Evolutionary conservation across 176 grass and related monocot species (phyloP).

Genomic region (Tillandsia fasciculata): DNA sequence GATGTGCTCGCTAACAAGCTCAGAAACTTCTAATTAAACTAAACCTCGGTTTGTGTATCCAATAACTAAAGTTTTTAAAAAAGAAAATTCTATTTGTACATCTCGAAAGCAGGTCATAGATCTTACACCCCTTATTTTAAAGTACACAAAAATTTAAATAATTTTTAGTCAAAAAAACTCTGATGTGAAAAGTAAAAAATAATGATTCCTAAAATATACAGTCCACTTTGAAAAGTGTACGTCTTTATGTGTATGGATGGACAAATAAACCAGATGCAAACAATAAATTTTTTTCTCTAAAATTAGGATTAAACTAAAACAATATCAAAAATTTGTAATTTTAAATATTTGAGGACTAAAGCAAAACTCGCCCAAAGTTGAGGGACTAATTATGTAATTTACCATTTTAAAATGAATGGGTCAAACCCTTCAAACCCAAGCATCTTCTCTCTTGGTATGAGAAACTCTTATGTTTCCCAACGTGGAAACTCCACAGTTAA

Average conservation of each 20-base stretch:
- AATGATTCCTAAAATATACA: too few species aligned
- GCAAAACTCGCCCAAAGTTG: neutral
- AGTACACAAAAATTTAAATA: too few species aligned
- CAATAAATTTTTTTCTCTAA: neutral
- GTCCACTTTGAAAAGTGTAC: too few species aligned
- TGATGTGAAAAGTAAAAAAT: too few species aligned
- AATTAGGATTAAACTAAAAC: too few species aligned
- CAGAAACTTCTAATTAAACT: constrained; percentile 14
- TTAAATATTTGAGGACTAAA: neutral
- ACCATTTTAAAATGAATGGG: constrained; percentile 10
- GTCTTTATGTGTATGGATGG: too few species aligned
- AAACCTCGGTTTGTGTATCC: constrained; percentile 1
- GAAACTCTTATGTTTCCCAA: neutral
- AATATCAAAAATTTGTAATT: too few species aligned
- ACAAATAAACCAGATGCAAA: neutral
- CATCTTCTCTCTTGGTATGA: constrained; percentile 8
- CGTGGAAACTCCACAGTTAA: neutral
- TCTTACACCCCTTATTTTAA: too few species aligned
- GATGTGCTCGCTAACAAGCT: neutral
- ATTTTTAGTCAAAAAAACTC: too few species aligned
- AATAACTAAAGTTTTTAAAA: neutral
- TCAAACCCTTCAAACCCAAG: constrained; percentile 23
- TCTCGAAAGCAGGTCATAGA: too few species aligned
- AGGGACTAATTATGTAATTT: neutral
- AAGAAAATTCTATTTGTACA: neutral